A percentile compares a stretch with the other conserved stretches of the same genome.
These are phyloP conservation scores for Polysphondylium violaceum DNA, from an alignment of 78 protist species.

Conservation along the genomic window DNA sequence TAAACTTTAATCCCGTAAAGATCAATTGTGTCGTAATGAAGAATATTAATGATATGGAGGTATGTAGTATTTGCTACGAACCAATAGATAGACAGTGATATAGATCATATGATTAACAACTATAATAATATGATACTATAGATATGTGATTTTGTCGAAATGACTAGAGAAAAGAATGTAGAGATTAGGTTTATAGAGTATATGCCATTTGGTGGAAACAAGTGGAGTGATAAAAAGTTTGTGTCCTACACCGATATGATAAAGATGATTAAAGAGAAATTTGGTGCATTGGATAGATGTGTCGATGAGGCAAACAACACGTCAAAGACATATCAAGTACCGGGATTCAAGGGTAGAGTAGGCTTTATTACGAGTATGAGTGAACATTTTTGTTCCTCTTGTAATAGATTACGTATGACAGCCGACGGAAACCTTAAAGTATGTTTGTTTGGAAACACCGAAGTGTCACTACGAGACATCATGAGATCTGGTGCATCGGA, in stretches of 20 bases:
- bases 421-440: conserved; percentile 96
- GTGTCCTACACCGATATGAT: conserved; percentile 84
- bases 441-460: conserved; percentile 91
- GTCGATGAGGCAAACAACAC: conserved; percentile 78
- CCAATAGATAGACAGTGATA: neutral
- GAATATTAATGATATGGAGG: conserved; percentile 90
- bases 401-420: conserved; percentile 93
- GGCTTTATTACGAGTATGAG: conserved; percentile 95
- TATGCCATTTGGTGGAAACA: conserved; percentile 95
- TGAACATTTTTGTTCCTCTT: conserved; percentile 92
- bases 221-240: conserved; percentile 85
- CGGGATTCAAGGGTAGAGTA: conserved; percentile 82
- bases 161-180: conserved; percentile 69
- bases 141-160: conserved; percentile 81
- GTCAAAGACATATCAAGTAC: conserved; percentile 79
- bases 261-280: conserved; percentile 13
- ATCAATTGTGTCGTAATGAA: conserved; percentile 92
- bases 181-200: conserved; percentile 94
- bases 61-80: neutral
- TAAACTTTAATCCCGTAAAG: conserved; percentile 64
- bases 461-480: conserved; percentile 83
- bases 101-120: neutral
- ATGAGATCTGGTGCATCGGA: conserved; percentile 86
- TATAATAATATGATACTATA: neutral
- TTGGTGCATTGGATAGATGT: conserved; percentile 17